These are phyloP conservation scores for Glebionis coronaria DNA, from an alignment of 129 eudicot species.

Conservation along the genomic window DNA sequence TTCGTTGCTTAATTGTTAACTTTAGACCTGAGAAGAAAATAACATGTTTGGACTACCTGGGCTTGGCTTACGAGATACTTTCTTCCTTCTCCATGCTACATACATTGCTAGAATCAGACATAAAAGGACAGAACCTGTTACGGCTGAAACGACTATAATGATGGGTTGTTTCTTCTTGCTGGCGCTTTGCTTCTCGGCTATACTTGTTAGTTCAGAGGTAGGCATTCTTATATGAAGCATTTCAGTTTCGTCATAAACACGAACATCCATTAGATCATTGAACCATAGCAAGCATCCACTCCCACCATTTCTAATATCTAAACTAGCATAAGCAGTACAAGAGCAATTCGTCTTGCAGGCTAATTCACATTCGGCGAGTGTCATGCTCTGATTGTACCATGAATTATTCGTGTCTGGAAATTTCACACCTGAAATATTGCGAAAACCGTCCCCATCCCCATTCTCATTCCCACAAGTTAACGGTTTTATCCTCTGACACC, in stretches of 20 bases:
- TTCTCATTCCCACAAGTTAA: constrained; percentile 37
- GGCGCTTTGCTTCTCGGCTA: neutral
- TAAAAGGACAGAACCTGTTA: constrained; percentile 11
- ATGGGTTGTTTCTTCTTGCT: constrained; percentile 12
- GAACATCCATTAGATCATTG: constrained; percentile 44
- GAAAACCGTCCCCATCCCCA: constrained; percentile 40
- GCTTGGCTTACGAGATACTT: too few species aligned
- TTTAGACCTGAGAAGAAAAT: too few species aligned
- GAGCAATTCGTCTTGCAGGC: constrained; percentile 49
- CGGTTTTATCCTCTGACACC: constrained; percentile 37
- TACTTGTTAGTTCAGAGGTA: constrained; percentile 35
- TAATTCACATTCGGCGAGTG: constrained; percentile 38
- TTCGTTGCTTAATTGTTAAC: too few species aligned
- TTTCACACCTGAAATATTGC: constrained; percentile 21
- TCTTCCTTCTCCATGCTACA: constrained; percentile 20
- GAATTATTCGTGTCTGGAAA: constrained; percentile 37
- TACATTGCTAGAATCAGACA: constrained; percentile 21
- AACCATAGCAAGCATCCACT: constrained; percentile 64
- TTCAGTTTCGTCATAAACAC: constrained; percentile 24
- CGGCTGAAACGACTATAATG: constrained; percentile 1
- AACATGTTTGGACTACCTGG: too few species aligned
- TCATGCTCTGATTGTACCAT: constrained; percentile 35
- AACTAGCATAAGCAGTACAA: constrained; percentile 48
- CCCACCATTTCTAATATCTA: constrained; percentile 34
- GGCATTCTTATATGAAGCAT: constrained; percentile 44